These are phyloP conservation scores for Globisporangium paroecandrum DNA, from an alignment of 352 stramenopile species.

Conservation along the genomic window DNA sequence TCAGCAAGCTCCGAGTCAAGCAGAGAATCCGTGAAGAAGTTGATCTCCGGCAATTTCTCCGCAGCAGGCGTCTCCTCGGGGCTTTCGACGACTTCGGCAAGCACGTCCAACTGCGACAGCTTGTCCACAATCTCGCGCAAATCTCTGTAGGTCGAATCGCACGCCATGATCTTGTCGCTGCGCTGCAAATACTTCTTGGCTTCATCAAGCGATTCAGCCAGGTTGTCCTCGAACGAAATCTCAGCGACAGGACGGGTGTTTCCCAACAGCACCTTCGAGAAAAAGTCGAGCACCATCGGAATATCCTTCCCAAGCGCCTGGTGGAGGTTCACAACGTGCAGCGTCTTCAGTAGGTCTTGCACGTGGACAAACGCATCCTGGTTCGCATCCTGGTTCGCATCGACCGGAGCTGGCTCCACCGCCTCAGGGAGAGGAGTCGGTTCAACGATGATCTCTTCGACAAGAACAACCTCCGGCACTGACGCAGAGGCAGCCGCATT, in stretches of 20 bases:
- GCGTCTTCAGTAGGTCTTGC: constrained; percentile 65
- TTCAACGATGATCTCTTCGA: constrained; percentile 1
- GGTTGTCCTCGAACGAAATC: constrained; percentile 74
- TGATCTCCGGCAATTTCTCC: constrained; percentile 67
- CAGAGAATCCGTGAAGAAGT: constrained; percentile 83
- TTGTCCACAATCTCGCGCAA: constrained; percentile 57
- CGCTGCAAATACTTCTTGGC: constrained; percentile 63
- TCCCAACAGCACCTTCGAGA: constrained; percentile 78
- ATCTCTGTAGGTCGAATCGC: constrained; percentile 64
- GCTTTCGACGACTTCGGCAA: constrained; percentile 15
- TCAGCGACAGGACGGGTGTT: constrained; percentile 75
- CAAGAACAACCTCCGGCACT: constrained; percentile 1
- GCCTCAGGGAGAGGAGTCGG: constrained; percentile 12
- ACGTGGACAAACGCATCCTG: constrained; percentile 48
- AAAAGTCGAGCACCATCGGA: constrained; percentile 81
- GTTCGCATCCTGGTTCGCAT: constrained; percentile 17
- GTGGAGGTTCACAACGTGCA: constrained; percentile 78
- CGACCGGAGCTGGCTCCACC: constrained; percentile 10
- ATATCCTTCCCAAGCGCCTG: constrained; percentile 70
- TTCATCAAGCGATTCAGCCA: constrained; percentile 73
- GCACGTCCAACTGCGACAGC: constrained; percentile 29
- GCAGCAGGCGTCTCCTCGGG: constrained; percentile 20
- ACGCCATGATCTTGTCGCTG: constrained; percentile 74
- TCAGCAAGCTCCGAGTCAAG: constrained; percentile 28
- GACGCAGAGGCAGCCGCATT: constrained; percentile 19